These are phyloP conservation scores for Hypoxylon crocopeplum DNA, from an alignment of 495 filamentous ascomycete genomes.

Conservation along the genomic window DNA sequence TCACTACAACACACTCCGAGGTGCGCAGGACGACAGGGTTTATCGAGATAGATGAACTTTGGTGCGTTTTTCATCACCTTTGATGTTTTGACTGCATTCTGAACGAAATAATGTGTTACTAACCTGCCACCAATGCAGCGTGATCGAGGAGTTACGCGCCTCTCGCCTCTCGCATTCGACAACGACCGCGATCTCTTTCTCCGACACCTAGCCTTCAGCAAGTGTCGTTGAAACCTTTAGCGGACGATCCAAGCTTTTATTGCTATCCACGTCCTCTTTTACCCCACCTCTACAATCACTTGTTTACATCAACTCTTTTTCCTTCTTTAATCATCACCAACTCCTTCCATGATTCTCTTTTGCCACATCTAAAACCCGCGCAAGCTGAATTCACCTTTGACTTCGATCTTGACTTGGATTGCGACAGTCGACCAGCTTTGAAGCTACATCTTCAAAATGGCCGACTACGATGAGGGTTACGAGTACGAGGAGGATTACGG, in stretches of 20 bases:
- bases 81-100: neutral
- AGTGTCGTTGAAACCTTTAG: neutral
- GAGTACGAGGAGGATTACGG: constrained; percentile 53
- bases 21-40: too few species aligned
- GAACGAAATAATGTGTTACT: constrained; percentile 1
- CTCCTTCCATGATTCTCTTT: constrained; percentile 10
- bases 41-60: constrained; percentile 7
- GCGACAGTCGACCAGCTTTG: neutral
- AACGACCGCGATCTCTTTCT: neutral
- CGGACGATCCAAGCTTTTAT: neutral
- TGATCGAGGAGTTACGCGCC: neutral
- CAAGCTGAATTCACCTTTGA: neutral
- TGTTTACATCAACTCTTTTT: neutral
- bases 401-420: constrained; percentile 2
- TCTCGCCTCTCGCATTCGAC: constrained; percentile 7
- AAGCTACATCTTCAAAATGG: constrained; percentile 35
- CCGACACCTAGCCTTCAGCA: neutral
- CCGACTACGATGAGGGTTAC: constrained; percentile 41
- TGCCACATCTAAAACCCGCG: neutral
- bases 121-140: constrained; percentile 6
- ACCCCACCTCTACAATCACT: neutral
- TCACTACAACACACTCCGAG: neutral
- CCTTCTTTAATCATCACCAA: neutral
- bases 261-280: too few species aligned
- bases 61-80: constrained; percentile 11